These are phyloP conservation scores for Talaromyces sp. DNA, from an alignment of 2,329 filamentous ascomycete species.

Conservation along the genomic window DNA sequence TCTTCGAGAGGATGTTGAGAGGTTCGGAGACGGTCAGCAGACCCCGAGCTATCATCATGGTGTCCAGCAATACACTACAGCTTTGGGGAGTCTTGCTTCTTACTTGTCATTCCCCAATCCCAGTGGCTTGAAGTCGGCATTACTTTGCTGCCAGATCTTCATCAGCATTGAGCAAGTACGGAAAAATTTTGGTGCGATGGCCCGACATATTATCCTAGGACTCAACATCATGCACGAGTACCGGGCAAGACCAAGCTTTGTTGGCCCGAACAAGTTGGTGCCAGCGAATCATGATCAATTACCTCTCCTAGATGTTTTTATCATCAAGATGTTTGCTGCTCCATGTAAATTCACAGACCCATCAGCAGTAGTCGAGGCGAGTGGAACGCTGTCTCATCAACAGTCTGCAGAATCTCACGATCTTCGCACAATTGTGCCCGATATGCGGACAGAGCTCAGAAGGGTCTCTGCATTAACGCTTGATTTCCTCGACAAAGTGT, in stretches of 20 bases:
- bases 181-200: slow-evolving; percentile 9
- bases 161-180: slow-evolving; percentile 18
- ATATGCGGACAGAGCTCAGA: slow-evolving; percentile 15
- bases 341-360: slow-evolving; percentile 13
- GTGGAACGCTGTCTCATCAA: background rate
- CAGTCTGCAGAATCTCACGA: background rate
- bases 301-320: slow-evolving; percentile 13
- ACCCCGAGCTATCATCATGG: slow-evolving; percentile 4
- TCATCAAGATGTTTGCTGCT: slow-evolving; percentile 16
- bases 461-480: slow-evolving; percentile 4
- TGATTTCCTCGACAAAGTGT: slow-evolving; percentile 13
- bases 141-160: slow-evolving; percentile 17
- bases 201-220: slow-evolving; percentile 13
- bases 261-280: background rate
- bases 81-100: slow-evolving; percentile 10
- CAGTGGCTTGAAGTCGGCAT: slow-evolving; percentile 9
- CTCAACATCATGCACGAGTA: slow-evolving; percentile 16
- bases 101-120: slow-evolving; percentile 9
- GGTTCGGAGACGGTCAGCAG: slow-evolving; percentile 6
- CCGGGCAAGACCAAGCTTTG: slow-evolving; percentile 8
- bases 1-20: slow-evolving; percentile 13
- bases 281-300: slow-evolving; percentile 7
- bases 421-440: slow-evolving; percentile 13
- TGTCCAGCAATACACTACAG: slow-evolving; percentile 10
- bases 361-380: background rate